These are phyloP conservation scores for Arachnomyces sp. DNA, from an alignment of 2,329 filamentous ascomycete genomes.

Conservation along the genomic window DNA sequence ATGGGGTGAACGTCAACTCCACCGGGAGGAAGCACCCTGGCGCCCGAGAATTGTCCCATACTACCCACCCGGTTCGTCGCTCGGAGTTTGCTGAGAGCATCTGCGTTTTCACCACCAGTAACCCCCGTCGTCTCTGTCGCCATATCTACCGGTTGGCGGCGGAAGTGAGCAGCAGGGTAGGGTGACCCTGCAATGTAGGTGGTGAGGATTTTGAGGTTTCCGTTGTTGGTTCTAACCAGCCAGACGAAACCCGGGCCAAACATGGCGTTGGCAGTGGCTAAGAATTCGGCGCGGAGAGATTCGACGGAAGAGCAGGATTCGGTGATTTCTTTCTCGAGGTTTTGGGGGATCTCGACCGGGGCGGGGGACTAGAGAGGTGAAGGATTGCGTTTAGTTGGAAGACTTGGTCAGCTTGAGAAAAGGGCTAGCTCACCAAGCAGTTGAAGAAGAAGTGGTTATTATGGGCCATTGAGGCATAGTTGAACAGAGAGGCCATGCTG, in stretches of 20 bases:
- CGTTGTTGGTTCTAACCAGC: constrained; percentile 60
- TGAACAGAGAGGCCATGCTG: constrained; percentile 71
- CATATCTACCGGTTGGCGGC: constrained; percentile 50
- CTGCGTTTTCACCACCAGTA: constrained; percentile 12
- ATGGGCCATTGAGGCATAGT: constrained; percentile 91
- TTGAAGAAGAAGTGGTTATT: constrained; percentile 63
- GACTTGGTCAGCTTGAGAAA: constrained; percentile 5
- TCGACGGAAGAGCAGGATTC: constrained; percentile 73
- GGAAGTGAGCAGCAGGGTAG: constrained; percentile 75
- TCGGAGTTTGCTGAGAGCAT: constrained; percentile 9
- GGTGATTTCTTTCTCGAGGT: constrained; percentile 53
- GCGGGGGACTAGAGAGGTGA: constrained; percentile 29
- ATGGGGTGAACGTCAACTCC: constrained; percentile 59
- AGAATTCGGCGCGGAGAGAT: constrained; percentile 69
- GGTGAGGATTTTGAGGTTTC: constrained; percentile 59
- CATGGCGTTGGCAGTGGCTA: constrained; percentile 76
- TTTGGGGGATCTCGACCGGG: constrained; percentile 44
- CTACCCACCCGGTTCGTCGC: constrained; percentile 14
- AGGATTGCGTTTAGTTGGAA: constrained; percentile 21
- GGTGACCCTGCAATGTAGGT: constrained; percentile 91
- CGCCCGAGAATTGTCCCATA: constrained; percentile 16
- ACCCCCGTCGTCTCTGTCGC: constrained; percentile 29
- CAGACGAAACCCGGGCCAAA: constrained; percentile 97
- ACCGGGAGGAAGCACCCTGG: constrained; percentile 30
- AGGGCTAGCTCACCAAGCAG: constrained; percentile 30